These are phyloP conservation scores for Tolypocladium amazonense DNA, from an alignment of 2,329 filamentous ascomycete species.

Conservation along the genomic window DNA sequence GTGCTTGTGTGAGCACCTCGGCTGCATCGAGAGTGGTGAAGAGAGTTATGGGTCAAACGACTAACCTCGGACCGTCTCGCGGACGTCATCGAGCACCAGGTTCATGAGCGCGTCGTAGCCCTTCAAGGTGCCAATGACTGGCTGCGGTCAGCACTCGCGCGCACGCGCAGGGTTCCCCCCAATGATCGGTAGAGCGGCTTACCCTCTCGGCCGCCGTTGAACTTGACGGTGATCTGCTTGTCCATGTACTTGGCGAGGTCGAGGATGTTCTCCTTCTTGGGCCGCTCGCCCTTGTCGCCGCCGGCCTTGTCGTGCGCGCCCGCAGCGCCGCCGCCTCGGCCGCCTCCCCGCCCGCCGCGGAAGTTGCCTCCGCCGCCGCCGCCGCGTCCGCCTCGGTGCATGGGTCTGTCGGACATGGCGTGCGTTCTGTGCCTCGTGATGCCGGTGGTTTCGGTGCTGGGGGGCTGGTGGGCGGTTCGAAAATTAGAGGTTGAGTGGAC, in stretches of 20 bases:
- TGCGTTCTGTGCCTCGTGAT: background rate
- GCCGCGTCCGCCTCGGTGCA: constrained; percentile 32
- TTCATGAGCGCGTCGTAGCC: constrained; percentile 98
- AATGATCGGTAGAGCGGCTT: constrained; percentile 11
- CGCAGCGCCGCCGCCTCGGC: constrained; percentile 33
- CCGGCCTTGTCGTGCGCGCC: constrained; percentile 24
- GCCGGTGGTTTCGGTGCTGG: background rate
- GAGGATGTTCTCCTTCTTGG: constrained; percentile 98
- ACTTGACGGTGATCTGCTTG: constrained; percentile 90
- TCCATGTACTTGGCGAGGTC: constrained; percentile 96
- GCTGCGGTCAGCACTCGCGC: background rate
- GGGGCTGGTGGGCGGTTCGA: background rate
- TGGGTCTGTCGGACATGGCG: constrained; percentile 39
- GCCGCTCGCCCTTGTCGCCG: constrained; percentile 52
- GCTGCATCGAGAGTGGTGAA: background rate
- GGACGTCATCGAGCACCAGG: constrained; percentile 86
- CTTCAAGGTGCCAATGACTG: constrained; percentile 60
- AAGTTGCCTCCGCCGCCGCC: constrained; percentile 24
- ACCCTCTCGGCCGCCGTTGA: constrained; percentile 91
- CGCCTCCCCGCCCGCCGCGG: constrained; percentile 33
- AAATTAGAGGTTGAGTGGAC: background rate
- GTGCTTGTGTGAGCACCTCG: background rate
- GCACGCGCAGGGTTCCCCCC: constrained; percentile 23
- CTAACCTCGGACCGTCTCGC: constrained; percentile 79
- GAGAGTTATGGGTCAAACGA: background rate